Evolutionary conservation across 495 filamentous ascomycete species (phyloP), one percentile per base, ranked within the genome.

Genomic region (Penicilliopsis zonata): DNA sequence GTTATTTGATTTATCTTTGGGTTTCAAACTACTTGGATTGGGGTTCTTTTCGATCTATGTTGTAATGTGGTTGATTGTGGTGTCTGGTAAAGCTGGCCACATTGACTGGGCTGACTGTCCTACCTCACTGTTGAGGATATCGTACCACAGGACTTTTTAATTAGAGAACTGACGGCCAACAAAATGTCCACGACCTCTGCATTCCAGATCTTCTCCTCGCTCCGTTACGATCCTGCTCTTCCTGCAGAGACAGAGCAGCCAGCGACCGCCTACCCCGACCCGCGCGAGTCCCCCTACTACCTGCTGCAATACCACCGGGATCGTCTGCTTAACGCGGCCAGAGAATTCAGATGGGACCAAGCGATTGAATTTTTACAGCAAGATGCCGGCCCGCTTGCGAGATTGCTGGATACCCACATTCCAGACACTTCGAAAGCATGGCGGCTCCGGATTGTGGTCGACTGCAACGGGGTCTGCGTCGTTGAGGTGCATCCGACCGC

Each of bases 251-350:
- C 63, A 40, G 30, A 61, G 31, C 37, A 43, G 16, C 41, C 60
- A 22, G 62, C 65, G 57, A 63, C 70, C 26, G 38, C 47, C 31
- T 57, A 49, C 31, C 51, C 55, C 14, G 37, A 45, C 18, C 48
- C 49, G 8, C 55, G 63, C 13, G 38, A 61, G 13, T 76, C 72
- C n/a, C 75, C 75, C 1, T 80, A 90, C 46, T 94, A 94, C 59
- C 82, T 95, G 61, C 69, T 93, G 9, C 55, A 70, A 27, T 78
- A 78, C 53, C 88, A 96, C 52, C 74, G 72, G 13, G 80, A 90
- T 45, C 84, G 76, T n/a, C 73, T 95, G 46, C 65, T 86, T 27
- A 61, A 65, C 35, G 83, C 85, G 16, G 85, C 82, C 0, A 54
- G 57, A 18, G 57, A 81, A 37, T 93, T 86, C 55, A 45, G 61